These are phyloP conservation scores for Acer yangbiense DNA, from an alignment of 345 rosid genomes.

Conservation along the genomic window DNA sequence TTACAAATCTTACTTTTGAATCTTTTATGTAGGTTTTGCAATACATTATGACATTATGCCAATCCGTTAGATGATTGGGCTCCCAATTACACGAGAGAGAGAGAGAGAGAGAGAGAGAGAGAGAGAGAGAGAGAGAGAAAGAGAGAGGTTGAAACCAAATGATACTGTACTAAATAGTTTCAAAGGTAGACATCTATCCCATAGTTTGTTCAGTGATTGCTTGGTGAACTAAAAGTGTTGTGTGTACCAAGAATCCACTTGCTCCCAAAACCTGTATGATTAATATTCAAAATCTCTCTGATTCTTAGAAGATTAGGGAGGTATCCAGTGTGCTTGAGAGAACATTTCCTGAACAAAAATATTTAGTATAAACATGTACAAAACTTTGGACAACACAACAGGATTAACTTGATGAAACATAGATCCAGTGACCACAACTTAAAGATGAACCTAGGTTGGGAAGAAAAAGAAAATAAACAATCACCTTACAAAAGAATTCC, in stretches of 20 bases:
- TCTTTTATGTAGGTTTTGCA: neutral
- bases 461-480: neutral
- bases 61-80: neutral
- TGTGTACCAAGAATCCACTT: neutral
- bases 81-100: neutral
- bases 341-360: neutral
- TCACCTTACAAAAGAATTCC: neutral
- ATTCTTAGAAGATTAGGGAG: neutral
- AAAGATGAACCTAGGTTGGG: neutral
- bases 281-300: neutral
- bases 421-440: neutral
- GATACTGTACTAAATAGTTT: neutral
- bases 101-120: neutral
- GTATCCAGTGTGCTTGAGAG: neutral
- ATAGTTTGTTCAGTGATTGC: neutral
- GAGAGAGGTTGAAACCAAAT: neutral
- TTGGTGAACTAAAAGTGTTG: neutral
- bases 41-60: neutral
- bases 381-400: neutral
- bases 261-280: neutral
- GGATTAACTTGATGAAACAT: neutral
- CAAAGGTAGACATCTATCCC: neutral
- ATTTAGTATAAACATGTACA: conserved; percentile 4
- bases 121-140: neutral
- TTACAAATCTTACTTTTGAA: neutral